These are phyloP conservation scores for Leccinum solheimii DNA, from an alignment of 1,284 basidiomycete genomes.

Conservation along the genomic window DNA sequence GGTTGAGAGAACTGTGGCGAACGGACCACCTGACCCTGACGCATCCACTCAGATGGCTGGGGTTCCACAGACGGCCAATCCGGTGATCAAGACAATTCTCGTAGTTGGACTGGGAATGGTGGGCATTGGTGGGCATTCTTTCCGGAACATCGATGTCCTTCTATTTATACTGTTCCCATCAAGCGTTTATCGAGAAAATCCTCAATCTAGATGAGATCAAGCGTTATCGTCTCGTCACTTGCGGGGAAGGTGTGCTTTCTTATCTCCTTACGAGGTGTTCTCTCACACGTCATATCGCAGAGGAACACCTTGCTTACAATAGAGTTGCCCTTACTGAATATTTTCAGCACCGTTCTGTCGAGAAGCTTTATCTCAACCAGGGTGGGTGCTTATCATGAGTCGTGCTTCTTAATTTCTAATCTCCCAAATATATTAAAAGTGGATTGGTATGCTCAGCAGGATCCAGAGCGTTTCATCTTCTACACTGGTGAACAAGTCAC, in stretches of 20 bases:
- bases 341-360: constrained; percentile 63
- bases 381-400: constrained; percentile 27
- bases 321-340: constrained; percentile 64
- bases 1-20: neutral
- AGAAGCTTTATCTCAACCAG: constrained; percentile 66
- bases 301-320: constrained; percentile 43
- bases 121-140: neutral
- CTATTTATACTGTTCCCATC: neutral
- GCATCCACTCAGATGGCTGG: neutral
- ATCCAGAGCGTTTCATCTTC: constrained; percentile 53
- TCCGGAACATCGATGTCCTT: neutral
- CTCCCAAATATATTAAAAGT: constrained; percentile 23
- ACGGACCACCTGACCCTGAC: neutral
- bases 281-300: constrained; percentile 9
- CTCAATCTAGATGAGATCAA: neutral
- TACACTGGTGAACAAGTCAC: constrained; percentile 56
- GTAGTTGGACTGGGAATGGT: neutral
- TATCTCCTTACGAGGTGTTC: neutral
- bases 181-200: neutral
- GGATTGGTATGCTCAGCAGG: constrained; percentile 63
- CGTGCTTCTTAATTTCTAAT: neutral
- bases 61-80: neutral
- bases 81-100: neutral
- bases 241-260: constrained; percentile 50
- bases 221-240: neutral